Conservation (phyloP, 2,329 filamentous ascomycete genomes). For the Colletotrichum eremochloae region DNA sequence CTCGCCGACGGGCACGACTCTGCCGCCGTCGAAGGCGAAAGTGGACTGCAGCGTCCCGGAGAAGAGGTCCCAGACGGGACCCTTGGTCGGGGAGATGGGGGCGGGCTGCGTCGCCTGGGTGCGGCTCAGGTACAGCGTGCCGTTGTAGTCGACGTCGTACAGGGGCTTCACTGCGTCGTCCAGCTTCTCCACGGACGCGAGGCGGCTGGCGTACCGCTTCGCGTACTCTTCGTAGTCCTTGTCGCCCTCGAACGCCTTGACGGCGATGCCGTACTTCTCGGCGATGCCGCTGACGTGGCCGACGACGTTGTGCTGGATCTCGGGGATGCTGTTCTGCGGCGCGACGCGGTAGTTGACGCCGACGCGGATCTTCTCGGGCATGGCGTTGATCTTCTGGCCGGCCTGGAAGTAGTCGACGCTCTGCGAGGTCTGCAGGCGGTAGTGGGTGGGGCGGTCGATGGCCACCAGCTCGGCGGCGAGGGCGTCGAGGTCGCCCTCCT, state of each 20-base stretch:
- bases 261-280: conserved; percentile 32
- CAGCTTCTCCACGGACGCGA: neutral
- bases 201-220: neutral
- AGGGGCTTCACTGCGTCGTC: conserved; percentile 18
- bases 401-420: conserved; percentile 41
- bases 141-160: conserved; percentile 38
- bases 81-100: conserved; percentile 31
- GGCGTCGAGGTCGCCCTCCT: conserved; percentile 48
- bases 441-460: conserved; percentile 32
- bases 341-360: conserved; percentile 39
- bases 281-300: conserved; percentile 20
- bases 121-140: conserved; percentile 30
- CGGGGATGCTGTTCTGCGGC: conserved; percentile 38
- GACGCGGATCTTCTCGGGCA: conserved; percentile 35
- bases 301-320: conserved; percentile 40
- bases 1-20: conserved; percentile 34
- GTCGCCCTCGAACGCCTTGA: conserved; percentile 33
- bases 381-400: conserved; percentile 40
- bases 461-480: conserved; percentile 47
- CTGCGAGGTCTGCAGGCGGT: conserved; percentile 35
- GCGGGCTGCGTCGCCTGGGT: conserved; percentile 33
- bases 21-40: conserved; percentile 34
- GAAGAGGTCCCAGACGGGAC: conserved; percentile 32
- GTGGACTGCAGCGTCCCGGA: conserved; percentile 36
- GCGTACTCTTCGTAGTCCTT: conserved; percentile 28